Percentiles rank a stretch among this genome's conserved stretches.
phyloP scores from a whole-genome alignment of 1,284 basidiomycete species.

The Golubevia pallescens region DNA sequence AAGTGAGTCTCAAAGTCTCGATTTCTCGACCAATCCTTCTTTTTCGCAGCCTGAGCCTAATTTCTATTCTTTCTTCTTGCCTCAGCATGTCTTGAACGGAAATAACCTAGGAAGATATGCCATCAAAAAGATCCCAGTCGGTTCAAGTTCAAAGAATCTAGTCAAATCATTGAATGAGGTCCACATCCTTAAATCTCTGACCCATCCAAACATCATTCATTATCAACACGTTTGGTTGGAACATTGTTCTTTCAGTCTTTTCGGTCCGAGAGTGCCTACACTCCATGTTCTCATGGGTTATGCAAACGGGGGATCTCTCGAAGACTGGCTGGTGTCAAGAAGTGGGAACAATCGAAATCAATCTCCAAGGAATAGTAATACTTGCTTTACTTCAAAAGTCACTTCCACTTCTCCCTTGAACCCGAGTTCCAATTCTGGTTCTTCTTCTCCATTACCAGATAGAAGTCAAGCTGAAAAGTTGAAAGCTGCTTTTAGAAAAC shows the following conservation, averaged over 20 bases:
- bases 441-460: background rate
- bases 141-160: constrained; percentile 82
- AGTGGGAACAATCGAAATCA: background rate
- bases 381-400: too few species aligned
- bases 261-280: constrained; percentile 50
- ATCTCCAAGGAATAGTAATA: background rate
- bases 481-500: constrained; percentile 6
- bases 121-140: constrained; percentile 93
- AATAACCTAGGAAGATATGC: constrained; percentile 76
- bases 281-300: constrained; percentile 60
- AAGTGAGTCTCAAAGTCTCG: constrained; percentile 67
- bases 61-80: background rate
- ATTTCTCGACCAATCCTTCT: background rate
- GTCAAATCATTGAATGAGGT: constrained; percentile 77
- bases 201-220: constrained; percentile 88
- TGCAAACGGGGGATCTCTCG: constrained; percentile 58
- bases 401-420: too few species aligned
- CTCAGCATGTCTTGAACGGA: constrained; percentile 78
- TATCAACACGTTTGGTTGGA: constrained; percentile 97
- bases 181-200: constrained; percentile 80
- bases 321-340: constrained; percentile 29
- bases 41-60: background rate
- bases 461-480: constrained; percentile 1
- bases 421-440: background rate
- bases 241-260: constrained; percentile 35